Evolutionary conservation across 2,329 filamentous ascomycete genomes (phyloP).

Genomic region (Trichoderma semiorbis): DNA sequence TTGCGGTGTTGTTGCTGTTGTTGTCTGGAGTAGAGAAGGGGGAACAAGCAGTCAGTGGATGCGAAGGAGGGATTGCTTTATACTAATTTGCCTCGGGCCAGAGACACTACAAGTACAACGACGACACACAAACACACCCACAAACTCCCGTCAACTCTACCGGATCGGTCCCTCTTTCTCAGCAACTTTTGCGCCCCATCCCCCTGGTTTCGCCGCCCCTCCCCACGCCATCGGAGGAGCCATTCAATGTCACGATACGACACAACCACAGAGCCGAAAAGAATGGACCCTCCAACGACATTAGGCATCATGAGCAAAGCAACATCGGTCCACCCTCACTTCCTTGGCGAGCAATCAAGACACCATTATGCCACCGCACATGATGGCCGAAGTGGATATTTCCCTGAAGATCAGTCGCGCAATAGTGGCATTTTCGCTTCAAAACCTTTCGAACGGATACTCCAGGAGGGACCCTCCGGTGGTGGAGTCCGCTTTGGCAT

Average conservation of each 20-base stretch:
- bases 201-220: neutral
- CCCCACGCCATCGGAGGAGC: neutral
- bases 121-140: neutral
- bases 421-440: neutral
- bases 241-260: neutral
- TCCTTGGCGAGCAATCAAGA: neutral
- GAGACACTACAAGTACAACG: neutral
- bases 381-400: neutral
- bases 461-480: neutral
- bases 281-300: neutral
- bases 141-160: neutral
- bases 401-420: neutral
- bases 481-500: neutral
- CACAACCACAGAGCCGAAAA: neutral
- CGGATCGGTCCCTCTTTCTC: neutral
- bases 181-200: neutral
- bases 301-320: slow-evolving; percentile 13
- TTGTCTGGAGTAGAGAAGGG: neutral
- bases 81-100: neutral
- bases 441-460: neutral
- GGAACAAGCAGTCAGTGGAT: neutral
- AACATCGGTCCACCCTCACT: neutral
- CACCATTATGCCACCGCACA: neutral
- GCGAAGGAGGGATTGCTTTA: neutral
- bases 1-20: neutral